These are phyloP conservation scores for Cucurbita pepo DNA, from an alignment of 306 rosid genomes.

Conservation along the genomic window DNA sequence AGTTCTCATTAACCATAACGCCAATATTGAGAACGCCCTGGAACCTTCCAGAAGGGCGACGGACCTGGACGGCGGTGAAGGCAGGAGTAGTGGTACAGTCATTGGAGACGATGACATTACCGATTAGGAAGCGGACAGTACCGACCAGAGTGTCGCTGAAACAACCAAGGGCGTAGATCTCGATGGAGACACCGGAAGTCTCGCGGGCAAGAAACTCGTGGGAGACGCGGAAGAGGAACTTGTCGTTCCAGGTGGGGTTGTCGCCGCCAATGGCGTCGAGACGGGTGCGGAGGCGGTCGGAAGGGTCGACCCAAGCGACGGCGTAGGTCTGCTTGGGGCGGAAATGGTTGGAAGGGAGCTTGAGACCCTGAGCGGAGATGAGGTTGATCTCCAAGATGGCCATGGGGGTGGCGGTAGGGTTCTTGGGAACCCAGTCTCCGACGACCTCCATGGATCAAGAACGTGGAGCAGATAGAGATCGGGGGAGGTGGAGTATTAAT, in stretches of 20 bases:
- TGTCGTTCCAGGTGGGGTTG: constrained; percentile 89
- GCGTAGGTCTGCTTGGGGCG: constrained; percentile 52
- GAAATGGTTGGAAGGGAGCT: constrained; percentile 24
- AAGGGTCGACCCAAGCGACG: constrained; percentile 44
- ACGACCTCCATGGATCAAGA: constrained; percentile 24
- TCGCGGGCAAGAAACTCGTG: constrained; percentile 54
- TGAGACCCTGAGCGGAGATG: constrained; percentile 78
- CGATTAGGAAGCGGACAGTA: constrained; percentile 53
- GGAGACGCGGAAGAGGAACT: constrained; percentile 64
- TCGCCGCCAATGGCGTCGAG: constrained; percentile 48
- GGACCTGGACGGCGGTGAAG: constrained; percentile 61
- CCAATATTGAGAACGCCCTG: constrained; percentile 64
- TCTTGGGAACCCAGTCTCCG: constrained; percentile 1
- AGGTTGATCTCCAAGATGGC: constrained; percentile 73
- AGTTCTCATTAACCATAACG: constrained; percentile 28
- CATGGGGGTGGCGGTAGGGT: constrained; percentile 8
- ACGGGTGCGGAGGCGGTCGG: constrained; percentile 48
- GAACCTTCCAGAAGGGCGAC: constrained; percentile 74
- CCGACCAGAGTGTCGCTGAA: constrained; percentile 49
- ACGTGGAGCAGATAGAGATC: background rate
- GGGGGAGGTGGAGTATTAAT: background rate
- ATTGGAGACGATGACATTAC: constrained; percentile 31
- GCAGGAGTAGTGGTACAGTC: constrained; percentile 23
- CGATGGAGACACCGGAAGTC: constrained; percentile 48
- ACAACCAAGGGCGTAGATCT: constrained; percentile 51